phyloP scores from a whole-genome alignment of 192 early-diverging fungal species.

The Umbelopsis ramanniana region DNA sequence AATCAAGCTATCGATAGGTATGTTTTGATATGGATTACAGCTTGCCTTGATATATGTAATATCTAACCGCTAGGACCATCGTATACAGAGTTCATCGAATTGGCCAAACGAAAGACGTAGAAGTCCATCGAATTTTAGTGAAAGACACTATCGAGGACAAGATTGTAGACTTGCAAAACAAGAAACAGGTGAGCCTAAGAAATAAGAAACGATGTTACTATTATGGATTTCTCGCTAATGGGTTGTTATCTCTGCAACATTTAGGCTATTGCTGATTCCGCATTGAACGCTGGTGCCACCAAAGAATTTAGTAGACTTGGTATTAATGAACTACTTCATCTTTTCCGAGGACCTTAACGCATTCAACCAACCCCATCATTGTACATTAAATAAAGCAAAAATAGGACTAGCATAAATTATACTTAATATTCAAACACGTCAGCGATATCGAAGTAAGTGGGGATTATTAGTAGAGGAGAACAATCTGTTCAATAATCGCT shows the following conservation, averaged over 20 bases:
- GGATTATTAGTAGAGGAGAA: no score
- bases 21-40: no score
- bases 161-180: slow-evolving; percentile 66
- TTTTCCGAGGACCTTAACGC: slow-evolving; percentile 27
- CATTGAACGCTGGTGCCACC: slow-evolving; percentile 25
- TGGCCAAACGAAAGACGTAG: slow-evolving; percentile 66
- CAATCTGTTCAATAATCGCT: no score
- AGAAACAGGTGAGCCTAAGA: slow-evolving; percentile 46
- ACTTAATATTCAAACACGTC: no score
- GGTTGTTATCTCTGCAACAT: no score
- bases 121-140: slow-evolving; percentile 65
- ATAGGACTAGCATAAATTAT: no score
- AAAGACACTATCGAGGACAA: slow-evolving; percentile 72
- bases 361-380: neutral
- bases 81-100: slow-evolving; percentile 67
- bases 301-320: slow-evolving; percentile 28
- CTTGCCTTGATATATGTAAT: no score
- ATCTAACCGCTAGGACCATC: no score
- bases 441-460: no score
- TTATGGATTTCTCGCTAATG: no score
- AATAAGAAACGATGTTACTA: no score
- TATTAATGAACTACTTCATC: slow-evolving; percentile 34
- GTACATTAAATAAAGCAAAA: no score
- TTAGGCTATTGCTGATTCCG: slow-evolving; percentile 28
- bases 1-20: slow-evolving; percentile 64